Conservation (phyloP, 106 monocot species). For the Dendrobium officinale region DNA sequence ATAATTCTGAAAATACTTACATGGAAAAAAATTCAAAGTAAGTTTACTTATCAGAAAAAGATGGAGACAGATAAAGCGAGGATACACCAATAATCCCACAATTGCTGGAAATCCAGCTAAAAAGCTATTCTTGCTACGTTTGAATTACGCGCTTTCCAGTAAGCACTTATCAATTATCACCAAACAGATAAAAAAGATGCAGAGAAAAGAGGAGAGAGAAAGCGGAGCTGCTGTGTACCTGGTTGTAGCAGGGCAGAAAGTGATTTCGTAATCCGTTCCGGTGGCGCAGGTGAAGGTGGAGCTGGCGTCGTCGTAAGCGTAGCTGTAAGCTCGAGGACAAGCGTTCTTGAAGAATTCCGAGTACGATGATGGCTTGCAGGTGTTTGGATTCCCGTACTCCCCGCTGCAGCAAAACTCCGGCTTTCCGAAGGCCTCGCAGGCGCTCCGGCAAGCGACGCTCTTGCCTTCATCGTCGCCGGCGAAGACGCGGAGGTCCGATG, state of each 20-base stretch:
- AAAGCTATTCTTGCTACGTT: not conserved
- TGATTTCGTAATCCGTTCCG: constrained; percentile 14
- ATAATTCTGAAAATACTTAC: no score
- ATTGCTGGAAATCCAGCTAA: not conserved
- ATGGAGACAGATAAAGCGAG: no score
- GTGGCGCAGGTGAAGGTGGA: constrained; percentile 15
- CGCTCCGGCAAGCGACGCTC: constrained; percentile 27
- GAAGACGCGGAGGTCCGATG: constrained; percentile 33
- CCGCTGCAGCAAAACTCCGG: constrained; percentile 35
- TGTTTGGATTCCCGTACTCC: constrained; percentile 10
- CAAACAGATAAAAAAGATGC: not conserved
- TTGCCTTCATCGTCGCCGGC: constrained; percentile 11
- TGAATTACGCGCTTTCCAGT: not conserved
- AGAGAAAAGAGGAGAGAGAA: not conserved
- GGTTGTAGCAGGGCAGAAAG: constrained; percentile 11
- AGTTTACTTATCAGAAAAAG: no score
- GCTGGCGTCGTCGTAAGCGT: constrained; percentile 19
- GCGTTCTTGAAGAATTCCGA: constrained; percentile 15
- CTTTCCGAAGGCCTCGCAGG: constrained; percentile 29
- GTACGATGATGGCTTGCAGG: constrained; percentile 14
- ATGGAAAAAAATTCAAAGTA: no score
- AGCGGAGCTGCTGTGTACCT: not conserved
- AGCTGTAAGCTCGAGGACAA: constrained; percentile 16
- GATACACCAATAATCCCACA: not conserved
- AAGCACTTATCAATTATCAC: not conserved